Evolutionary conservation across 768 basidiomycete genomes (phyloP).

Genomic region (Amanita subjunquillea): DNA sequence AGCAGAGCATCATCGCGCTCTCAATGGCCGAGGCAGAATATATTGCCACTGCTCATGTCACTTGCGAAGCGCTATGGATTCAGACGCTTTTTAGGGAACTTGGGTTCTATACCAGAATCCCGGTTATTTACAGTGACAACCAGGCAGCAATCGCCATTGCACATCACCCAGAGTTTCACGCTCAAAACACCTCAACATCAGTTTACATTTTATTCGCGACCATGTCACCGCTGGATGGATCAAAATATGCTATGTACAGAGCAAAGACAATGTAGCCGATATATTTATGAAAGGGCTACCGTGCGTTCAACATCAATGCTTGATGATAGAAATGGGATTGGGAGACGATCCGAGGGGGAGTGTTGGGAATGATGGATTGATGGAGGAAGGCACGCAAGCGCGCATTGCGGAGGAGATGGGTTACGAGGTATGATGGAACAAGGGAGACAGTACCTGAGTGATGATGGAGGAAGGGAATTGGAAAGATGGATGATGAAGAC

Average conservation of each 20-base stretch:
- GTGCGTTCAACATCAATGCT: no score
- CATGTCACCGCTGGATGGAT: neutral
- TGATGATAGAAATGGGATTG: no score
- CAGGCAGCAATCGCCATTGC: conserved; percentile 11
- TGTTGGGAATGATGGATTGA: no score
- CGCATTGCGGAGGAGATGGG: no score
- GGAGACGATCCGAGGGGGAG: no score
- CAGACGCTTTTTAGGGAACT: conserved; percentile 10
- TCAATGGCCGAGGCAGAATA: conserved; percentile 19
- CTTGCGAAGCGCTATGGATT: conserved; percentile 16
- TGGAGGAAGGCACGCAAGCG: no score
- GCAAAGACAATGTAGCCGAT: conserved; percentile 9
- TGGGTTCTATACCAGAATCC: neutral
- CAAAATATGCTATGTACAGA: neutral
- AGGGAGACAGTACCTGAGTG: no score
- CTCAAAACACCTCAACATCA: conserved; percentile 15
- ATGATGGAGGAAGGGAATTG: no score
- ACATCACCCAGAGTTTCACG: conserved; percentile 12
- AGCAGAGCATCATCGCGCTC: conserved; percentile 22
- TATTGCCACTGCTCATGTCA: conserved; percentile 23
- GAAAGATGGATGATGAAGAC: no score
- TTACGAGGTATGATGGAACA: no score
- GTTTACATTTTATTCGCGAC: conserved; percentile 10
- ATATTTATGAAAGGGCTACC: conserved; percentile 12
- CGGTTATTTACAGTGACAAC: conserved; percentile 11